Base-by-base conservation (phyloP, 164 flowering plant species). In the Macadamia tetraphylla region DNA sequence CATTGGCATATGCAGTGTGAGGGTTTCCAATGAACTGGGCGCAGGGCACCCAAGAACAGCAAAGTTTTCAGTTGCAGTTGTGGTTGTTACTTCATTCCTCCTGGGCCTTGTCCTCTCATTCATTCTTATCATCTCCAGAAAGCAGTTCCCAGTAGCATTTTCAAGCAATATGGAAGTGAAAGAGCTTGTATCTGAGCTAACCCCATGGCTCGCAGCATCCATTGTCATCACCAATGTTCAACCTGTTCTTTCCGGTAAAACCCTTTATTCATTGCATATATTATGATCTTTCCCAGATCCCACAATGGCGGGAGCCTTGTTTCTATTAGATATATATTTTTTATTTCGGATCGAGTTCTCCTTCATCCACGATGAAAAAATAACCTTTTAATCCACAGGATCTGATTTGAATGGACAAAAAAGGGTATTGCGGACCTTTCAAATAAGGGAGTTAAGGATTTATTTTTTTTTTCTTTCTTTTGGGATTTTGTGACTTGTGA, bases 11-110 rank as follows among this genome's bases (percentile, higher is more conserved):
- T 75, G 76, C 81, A 87, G 92, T 75, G 92, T 89, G 74, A 81
- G 92, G 76, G 81, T 89, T 18, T 87, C 92, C 13, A 87, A 87
- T 71, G 92, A 89, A 75, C 79, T 87, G 3, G 95, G 92, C 10
- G 89, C 95, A 53, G 78, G 67, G 15, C 87, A 85, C 46, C 91
- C 95, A 58, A 81, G 87, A 58, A 77, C 88, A 0, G 90, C 92
- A 1, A 89, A 81, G 58, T 83, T 89, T 29, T 78, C 95, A 3
- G 75, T 89, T 2, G 69, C 79, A 40, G 92, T 87, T 31, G 88
- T 82, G 2, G 83, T 78, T 14, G 6, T 79, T 8, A 63, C 74
- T 15, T 80, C 92, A 1, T 62, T 78, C 18, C 0, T 77, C 48
- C 3, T 87, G 17, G 89, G 88, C 7, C 9, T 85, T 17, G 0